Evolutionary conservation across 352 stramenopile species (phyloP).

Genomic region (Blastocystis sp.): DNA sequence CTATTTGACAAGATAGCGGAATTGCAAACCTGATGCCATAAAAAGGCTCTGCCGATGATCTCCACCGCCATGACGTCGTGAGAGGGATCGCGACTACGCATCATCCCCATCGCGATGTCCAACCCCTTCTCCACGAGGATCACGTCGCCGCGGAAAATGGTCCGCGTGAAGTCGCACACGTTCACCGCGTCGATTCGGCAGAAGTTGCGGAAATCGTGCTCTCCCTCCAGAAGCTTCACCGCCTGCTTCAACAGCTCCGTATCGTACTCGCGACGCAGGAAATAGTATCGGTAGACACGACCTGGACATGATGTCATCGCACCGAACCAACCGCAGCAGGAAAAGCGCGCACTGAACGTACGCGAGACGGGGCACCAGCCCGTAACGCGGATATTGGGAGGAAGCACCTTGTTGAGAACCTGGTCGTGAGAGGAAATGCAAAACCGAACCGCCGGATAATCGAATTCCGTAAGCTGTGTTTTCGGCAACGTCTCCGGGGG

Average conservation of each 20-base stretch:
- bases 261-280: conserved; percentile 33
- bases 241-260: not conserved
- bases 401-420: conserved; percentile 55
- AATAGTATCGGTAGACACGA: conserved; percentile 57
- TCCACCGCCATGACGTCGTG: conserved; percentile 48
- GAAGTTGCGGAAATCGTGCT: conserved; percentile 57
- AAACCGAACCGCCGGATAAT: conserved; percentile 7
- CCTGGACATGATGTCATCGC: not conserved
- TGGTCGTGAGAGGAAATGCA: not conserved
- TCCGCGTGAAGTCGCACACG: conserved; percentile 48
- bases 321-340: not conserved
- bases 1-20: not conserved
- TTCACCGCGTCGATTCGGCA: conserved; percentile 52
- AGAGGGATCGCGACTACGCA: not conserved
- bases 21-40: conserved; percentile 46
- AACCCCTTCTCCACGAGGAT: conserved; percentile 16
- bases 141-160: conserved; percentile 37
- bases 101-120: not conserved
- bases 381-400: conserved; percentile 39
- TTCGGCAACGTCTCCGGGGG: not conserved
- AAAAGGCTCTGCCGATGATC: conserved; percentile 40
- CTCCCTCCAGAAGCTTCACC: conserved; percentile 13
- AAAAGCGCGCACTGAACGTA: conserved; percentile 44
- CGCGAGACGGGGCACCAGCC: conserved; percentile 49
- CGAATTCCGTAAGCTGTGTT: not conserved